phyloP scores from a whole-genome alignment of 305 asterid genomes.

The Fraxinus nigra region DNA sequence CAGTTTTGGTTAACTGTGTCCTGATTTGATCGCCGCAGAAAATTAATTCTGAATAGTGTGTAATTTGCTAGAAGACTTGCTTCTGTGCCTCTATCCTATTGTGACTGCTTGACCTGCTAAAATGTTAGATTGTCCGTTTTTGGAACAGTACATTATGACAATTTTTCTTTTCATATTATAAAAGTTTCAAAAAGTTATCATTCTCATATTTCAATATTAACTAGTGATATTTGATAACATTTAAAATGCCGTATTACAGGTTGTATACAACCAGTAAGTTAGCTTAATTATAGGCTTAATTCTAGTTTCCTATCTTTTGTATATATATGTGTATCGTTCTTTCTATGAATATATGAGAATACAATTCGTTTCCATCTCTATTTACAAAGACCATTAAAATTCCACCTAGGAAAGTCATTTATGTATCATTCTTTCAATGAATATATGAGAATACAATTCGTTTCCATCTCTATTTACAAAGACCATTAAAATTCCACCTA shows the following conservation, averaged over 20 bases:
- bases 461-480: neutral
- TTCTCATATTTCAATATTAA: neutral
- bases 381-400: no score
- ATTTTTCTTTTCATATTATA: neutral
- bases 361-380: no score
- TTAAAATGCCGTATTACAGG: neutral
- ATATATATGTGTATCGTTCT: no score
- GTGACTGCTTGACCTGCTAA: neutral
- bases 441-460: no score
- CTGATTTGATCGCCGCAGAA: neutral
- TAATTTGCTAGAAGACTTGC: neutral
- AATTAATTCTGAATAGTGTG: neutral
- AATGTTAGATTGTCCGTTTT: neutral
- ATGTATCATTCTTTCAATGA: no score
- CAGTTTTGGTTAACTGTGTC: neutral
- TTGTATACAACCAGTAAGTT: no score
- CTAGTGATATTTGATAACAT: neutral
- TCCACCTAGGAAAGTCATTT: no score
- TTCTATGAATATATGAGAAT: no score
- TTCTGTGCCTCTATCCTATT: neutral
- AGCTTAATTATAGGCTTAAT: no score
- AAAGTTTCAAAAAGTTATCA: neutral
- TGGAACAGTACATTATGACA: neutral
- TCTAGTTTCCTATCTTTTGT: no score
- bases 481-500: neutral